phyloP scores from a whole-genome alignment of 331 rosid genomes.

The Phaseolus coccineus region DNA sequence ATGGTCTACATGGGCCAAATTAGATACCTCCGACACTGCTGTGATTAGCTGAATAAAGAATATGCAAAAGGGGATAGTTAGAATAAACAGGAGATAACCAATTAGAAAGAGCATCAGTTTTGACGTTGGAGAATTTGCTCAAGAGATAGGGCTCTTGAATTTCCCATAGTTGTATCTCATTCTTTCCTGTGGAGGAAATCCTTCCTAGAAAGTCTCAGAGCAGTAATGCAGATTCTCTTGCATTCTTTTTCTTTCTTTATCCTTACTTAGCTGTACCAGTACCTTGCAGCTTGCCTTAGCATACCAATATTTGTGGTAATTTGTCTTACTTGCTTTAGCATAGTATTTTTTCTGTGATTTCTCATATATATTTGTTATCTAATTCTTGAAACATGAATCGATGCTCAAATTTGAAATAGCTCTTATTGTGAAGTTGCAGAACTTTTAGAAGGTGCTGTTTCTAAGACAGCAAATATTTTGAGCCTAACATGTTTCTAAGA shows the following conservation, averaged over 20 bases:
- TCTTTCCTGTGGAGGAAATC: not conserved
- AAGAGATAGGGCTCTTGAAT: not conserved
- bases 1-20: not conserved
- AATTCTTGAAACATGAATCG: not conserved
- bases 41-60: not conserved
- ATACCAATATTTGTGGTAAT: not conserved
- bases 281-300: not conserved
- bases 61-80: not conserved
- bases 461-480: not conserved
- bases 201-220: not conserved
- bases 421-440: conserved; percentile 1
- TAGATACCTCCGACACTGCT: not conserved
- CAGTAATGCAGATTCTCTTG: not conserved
- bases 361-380: not conserved
- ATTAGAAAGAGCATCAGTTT: too few relatives aligned
- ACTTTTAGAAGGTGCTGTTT: not conserved
- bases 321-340: not conserved
- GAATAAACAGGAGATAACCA: not conserved
- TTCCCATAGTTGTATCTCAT: not conserved
- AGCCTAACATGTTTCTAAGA: too few relatives aligned
- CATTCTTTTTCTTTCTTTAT: not conserved
- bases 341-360: not conserved
- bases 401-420: not conserved
- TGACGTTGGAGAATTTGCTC: not conserved
- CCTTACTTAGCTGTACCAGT: not conserved